Evolutionary conservation across 139 green algal genomes (phyloP), one percentile per base, ranked within the genome.

Genomic region (Pseudopediastrum boryanum): DNA sequence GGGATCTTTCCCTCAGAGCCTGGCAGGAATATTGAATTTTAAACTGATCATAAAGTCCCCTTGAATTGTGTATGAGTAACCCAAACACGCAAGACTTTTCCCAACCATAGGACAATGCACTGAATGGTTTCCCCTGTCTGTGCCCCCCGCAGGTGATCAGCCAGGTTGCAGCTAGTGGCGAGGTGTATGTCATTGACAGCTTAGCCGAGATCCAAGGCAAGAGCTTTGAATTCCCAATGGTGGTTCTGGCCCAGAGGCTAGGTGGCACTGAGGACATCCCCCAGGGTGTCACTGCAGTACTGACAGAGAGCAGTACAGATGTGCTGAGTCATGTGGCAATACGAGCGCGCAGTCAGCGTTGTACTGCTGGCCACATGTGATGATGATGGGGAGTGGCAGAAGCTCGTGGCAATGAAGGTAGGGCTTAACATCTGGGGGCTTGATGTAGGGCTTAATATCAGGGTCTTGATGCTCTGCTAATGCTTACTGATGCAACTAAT

Each of bases 291-390:
- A 77, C 70, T 21, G 92, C 87, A 0, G 90, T 98, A 65, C 77
- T 98, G 4, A 96, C 92, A 4, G 54, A 75, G 51, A 85, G 66
- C 50, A 63, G 75, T 8, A 93, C 91, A 0, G 94, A 98, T 73
- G 85, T 97, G 25, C 88, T 98, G 51, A 90, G 75, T 6, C 94
- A 98, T 86, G 86, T 97, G 19, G 92, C 94, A 61, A 97, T 98
- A 84, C 85, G 94, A 23, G 94, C 94, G 27, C 86, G 94, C 38
- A 81, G 71, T 27, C 83, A 86, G 69, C 73, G 83, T n/a, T n/a
- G 91, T 93, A 66, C 85, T 97, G 59, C 84, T 98, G 67, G 94
- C 92, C 36, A 88, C 86, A 23, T 96, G 93, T 85, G 89, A 90
- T 10, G 27, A 69, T 63, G 44, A 70, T 4, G 3, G 25, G 8